Evolutionary conservation across 2,329 filamentous ascomycete species (phyloP).

Genomic region (Conoideocrella luteorostrata): DNA sequence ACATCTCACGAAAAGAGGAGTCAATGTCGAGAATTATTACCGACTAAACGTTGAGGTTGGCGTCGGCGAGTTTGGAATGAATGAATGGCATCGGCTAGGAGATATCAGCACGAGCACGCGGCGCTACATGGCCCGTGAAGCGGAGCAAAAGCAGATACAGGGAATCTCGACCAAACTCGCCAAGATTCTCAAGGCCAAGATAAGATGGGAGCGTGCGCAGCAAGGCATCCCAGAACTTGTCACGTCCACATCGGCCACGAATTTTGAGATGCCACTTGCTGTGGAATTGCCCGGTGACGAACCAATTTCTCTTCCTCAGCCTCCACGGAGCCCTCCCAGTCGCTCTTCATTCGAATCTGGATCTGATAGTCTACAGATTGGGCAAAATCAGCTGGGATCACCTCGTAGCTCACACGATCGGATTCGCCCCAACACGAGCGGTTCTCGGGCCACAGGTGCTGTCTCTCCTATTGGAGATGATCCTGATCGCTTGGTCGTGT

Average conservation of each 20-base stretch:
- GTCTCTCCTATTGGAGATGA: conserved; percentile 31
- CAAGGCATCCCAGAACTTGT: conserved; percentile 36
- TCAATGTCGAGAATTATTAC: conserved; percentile 87
- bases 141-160: conserved; percentile 71
- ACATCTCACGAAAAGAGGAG: conserved; percentile 67
- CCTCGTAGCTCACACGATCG: conserved; percentile 46
- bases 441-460: conserved; percentile 22
- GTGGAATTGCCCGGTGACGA: conserved; percentile 54
- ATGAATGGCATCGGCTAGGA: conserved; percentile 90
- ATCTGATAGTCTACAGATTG: conserved; percentile 40
- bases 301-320: conserved; percentile 31
- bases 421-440: conserved; percentile 27
- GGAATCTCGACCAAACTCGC: conserved; percentile 74
- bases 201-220: conserved; percentile 51
- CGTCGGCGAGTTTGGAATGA: conserved; percentile 97
- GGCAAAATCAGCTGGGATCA: conserved; percentile 31
- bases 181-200: conserved; percentile 72
- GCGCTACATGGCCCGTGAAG: conserved; percentile 67
- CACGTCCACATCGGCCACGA: conserved; percentile 35
- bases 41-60: conserved; percentile 95
- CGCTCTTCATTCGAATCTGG: conserved; percentile 54
- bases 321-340: conserved; percentile 33
- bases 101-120: conserved; percentile 92
- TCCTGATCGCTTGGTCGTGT: conserved; percentile 48
- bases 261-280: conserved; percentile 38